Conservation (phyloP, 331 rosid species). For the Rosa hybrid region DNA sequence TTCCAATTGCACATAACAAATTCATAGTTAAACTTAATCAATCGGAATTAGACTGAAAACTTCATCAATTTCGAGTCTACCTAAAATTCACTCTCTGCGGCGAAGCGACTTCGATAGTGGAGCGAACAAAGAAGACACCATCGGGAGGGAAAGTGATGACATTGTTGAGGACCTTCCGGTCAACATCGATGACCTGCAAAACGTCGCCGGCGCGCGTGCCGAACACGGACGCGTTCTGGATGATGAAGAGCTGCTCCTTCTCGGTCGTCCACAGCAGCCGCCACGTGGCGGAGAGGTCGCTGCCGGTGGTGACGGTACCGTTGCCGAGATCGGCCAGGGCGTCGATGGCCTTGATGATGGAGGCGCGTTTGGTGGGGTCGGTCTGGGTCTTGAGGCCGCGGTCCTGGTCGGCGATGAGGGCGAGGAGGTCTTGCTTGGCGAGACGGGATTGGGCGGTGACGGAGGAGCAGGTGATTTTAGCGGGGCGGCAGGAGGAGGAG, state of each 20-base stretch:
- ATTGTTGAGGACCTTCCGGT: conserved; percentile 57
- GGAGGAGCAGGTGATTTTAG: conserved; percentile 57
- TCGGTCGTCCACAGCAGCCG: conserved; percentile 91
- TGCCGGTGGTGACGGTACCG: conserved; percentile 57
- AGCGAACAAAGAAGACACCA: conserved; percentile 92
- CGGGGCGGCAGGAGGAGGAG: conserved; percentile 28
- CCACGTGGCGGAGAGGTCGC: conserved; percentile 79
- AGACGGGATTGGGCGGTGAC: conserved; percentile 48
- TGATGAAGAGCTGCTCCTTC: conserved; percentile 90
- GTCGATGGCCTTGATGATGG: conserved; percentile 61
- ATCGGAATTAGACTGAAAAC: not conserved
- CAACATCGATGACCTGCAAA: conserved; percentile 86
- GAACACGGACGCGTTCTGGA: conserved; percentile 68
- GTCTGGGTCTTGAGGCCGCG: conserved; percentile 78
- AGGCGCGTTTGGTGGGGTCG: conserved; percentile 40
- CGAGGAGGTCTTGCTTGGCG: conserved; percentile 60
- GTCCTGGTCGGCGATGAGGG: conserved; percentile 75
- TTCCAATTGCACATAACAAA: not conserved
- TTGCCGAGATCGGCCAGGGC: conserved; percentile 45
- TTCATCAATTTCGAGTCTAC: conserved; percentile 26
- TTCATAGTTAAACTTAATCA: not conserved
- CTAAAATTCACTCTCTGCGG: conserved; percentile 82
- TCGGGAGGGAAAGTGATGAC: conserved; percentile 92
- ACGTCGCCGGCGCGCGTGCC: conserved; percentile 86
- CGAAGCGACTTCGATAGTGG: conserved; percentile 62